Percentiles rank a stretch among this genome's conserved stretches.
Conservation (phyloP, 441 rosid species). For the Gossypium davidsonii region DNA sequence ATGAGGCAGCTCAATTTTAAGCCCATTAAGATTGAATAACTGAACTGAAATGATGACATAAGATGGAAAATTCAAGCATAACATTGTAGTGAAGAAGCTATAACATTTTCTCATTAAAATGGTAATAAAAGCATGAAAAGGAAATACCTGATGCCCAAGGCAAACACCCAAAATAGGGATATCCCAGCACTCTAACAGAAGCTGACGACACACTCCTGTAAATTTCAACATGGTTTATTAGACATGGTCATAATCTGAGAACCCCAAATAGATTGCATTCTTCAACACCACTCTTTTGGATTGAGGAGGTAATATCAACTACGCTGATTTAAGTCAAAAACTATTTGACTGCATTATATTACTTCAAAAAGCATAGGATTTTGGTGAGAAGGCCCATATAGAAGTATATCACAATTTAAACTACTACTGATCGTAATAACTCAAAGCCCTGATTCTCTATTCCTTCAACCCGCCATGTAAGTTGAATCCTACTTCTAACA, state of each 20-base stretch:
- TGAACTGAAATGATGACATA: background rate
- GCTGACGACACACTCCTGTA: constrained; percentile 81
- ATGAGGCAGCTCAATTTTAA: background rate
- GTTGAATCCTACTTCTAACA: background rate
- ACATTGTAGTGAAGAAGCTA: background rate
- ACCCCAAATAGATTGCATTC: background rate
- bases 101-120: background rate
- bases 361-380: background rate
- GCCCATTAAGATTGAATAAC: background rate
- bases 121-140: background rate
- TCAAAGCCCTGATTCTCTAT: background rate
- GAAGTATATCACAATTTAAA: background rate
- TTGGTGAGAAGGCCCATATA: background rate
- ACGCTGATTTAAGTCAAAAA: background rate
- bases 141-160: constrained; percentile 88
- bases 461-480: background rate
- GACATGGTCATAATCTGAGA: constrained; percentile 1
- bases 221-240: constrained; percentile 22
- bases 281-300: background rate
- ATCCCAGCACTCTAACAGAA: constrained; percentile 76
- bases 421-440: background rate
- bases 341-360: background rate
- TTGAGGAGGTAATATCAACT: background rate
- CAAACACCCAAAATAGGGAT: constrained; percentile 92
- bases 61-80: constrained; percentile 1